Evolutionary conservation across 805 yeast species (phyloP).

Genomic region (Lachancea mirantina): DNA sequence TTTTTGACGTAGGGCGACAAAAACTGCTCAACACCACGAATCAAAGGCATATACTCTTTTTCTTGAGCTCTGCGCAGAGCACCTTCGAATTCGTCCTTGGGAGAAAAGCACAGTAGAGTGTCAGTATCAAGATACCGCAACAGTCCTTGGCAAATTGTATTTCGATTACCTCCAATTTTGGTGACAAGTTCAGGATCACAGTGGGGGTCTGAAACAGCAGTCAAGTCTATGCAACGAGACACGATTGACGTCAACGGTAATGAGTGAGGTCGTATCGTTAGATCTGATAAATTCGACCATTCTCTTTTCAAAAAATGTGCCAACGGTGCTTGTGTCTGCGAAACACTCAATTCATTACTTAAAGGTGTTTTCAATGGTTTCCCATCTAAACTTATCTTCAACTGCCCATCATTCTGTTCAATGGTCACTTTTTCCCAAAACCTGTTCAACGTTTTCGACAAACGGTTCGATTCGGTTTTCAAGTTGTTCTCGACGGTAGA

Average conservation of each 20-base stretch:
- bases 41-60: constrained; percentile 66
- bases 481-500: constrained; percentile 45
- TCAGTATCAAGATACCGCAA: constrained; percentile 90
- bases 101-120: constrained; percentile 81
- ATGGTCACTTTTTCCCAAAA: constrained; percentile 73
- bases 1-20: constrained; percentile 33
- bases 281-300: constrained; percentile 69
- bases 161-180: constrained; percentile 53
- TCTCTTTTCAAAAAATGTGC: constrained; percentile 79
- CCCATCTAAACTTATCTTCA: constrained; percentile 59
- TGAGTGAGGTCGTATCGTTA: constrained; percentile 64
- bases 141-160: constrained; percentile 50
- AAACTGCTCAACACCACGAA: constrained; percentile 54
- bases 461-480: constrained; percentile 57
- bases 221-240: constrained; percentile 79
- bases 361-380: constrained; percentile 79
- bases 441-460: constrained; percentile 59
- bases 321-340: constrained; percentile 48
- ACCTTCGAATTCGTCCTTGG: constrained; percentile 76
- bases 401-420: constrained; percentile 29
- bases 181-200: constrained; percentile 43
- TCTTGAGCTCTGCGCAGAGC: constrained; percentile 73
- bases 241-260: constrained; percentile 84
- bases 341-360: constrained; percentile 64
- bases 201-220: constrained; percentile 32